Conservation (phyloP, 345 rosid genomes). For the Camelina neglecta region DNA sequence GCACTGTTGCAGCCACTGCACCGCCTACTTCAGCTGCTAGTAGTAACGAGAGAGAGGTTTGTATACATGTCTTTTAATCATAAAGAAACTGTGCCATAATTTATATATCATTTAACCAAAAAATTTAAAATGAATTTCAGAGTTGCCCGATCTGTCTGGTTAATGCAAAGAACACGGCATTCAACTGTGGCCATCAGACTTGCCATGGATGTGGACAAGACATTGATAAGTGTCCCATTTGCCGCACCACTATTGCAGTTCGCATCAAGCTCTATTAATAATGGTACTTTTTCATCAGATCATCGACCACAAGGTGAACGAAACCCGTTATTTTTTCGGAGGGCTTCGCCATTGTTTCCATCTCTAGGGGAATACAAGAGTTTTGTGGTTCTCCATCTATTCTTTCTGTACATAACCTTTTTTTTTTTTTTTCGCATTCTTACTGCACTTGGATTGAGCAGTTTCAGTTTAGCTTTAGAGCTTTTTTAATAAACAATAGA, state of each 20-base stretch:
- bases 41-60: constrained; percentile 58
- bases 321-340: not conserved
- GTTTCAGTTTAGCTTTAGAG: constrained; percentile 13
- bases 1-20: constrained; percentile 38
- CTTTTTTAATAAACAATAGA: not conserved
- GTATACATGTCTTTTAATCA: not conserved
- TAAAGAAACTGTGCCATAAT: not conserved
- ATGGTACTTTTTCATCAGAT: not conserved
- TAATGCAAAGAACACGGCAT: constrained; percentile 73
- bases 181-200: constrained; percentile 90
- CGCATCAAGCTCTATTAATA: constrained; percentile 73
- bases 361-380: not conserved
- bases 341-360: constrained; percentile 15
- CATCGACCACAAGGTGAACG: not conserved
- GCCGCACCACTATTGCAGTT: constrained; percentile 58
- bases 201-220: constrained; percentile 77
- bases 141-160: constrained; percentile 72
- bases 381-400: not conserved
- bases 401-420: constrained; percentile 22
- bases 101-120: not conserved
- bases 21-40: constrained; percentile 44
- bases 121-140: constrained; percentile 43
- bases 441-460: constrained; percentile 8
- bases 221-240: constrained; percentile 73
- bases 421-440: not conserved